Evolutionary conservation across 192 early-diverging fungal genomes (phyloP), one percentile per base, ranked within the genome.

Genomic region (Entomortierella parvispora): DNA sequence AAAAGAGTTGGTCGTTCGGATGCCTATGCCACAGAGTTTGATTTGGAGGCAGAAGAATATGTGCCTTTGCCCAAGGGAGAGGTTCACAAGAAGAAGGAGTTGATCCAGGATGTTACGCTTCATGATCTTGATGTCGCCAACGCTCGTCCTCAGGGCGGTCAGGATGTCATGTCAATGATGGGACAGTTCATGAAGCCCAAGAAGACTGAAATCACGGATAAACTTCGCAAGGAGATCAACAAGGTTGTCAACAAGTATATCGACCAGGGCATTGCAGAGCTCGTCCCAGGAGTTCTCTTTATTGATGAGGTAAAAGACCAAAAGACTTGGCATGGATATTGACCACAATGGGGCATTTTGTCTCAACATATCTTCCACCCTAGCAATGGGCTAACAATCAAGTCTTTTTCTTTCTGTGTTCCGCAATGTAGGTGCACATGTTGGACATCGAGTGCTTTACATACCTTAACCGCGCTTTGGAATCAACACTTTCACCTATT

Each of bases 371-470:
- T n/a, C n/a, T n/a, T n/a, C n/a, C n/a, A n/a, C n/a, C n/a, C n/a
- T n/a, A n/a, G n/a, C n/a, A n/a, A n/a, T n/a, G n/a, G n/a, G n/a
- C n/a, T n/a, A n/a, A n/a, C n/a, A n/a, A n/a, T n/a, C 47, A 43
- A 17, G 15, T 20, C 25, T 22, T 26, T 59, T 34, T 2, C 50
- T 18, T 29, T 57, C 5, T 49, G 22, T 29, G 34, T 44, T n/a
- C 25, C 20, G 40, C 40, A 17, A 1, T 14, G 20, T 78, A 92
- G 90, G 97, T 98, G 17, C 98, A 99, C 77, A 98, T 99, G 94
- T 88, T 99, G 25, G 98, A 99, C 82, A 96, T 99, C 72, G 98
- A 99, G 80, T 99, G 96, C 84, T 99, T 99, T 75, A 98, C 98
- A 2, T 99, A 97, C 71, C 85, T 99, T 59, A 99, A 98, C 86